These are phyloP conservation scores for Chytriomyces confervae DNA, from an alignment of 192 early-diverging fungal genomes.

Conservation along the genomic window DNA sequence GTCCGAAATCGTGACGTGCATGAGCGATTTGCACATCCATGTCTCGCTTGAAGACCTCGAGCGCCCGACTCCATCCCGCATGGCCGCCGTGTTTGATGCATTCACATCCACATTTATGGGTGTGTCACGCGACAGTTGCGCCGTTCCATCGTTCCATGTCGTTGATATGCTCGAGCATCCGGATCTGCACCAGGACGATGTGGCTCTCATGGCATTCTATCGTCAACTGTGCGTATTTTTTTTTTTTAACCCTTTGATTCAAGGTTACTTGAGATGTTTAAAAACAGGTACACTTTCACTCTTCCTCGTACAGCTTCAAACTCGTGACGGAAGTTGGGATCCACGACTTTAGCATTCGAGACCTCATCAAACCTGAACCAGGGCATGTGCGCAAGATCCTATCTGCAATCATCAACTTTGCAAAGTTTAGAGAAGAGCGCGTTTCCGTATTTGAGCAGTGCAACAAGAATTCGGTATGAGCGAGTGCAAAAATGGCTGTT, in stretches of 20 bases:
- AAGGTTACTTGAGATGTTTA: slow-evolving; percentile 23
- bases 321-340: slow-evolving; percentile 76
- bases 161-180: slow-evolving; percentile 54
- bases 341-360: slow-evolving; percentile 76
- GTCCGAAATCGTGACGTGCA: slow-evolving; percentile 74
- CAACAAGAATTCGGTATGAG: slow-evolving; percentile 60
- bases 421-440: slow-evolving; percentile 85
- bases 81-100: slow-evolving; percentile 73
- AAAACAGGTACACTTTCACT: slow-evolving; percentile 8
- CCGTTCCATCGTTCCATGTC: slow-evolving; percentile 41
- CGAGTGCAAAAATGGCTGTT: not conserved
- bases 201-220: slow-evolving; percentile 68
- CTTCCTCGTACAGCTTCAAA: slow-evolving; percentile 46
- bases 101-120: slow-evolving; percentile 76
- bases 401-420: slow-evolving; percentile 87
- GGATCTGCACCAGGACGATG: slow-evolving; percentile 69
- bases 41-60: slow-evolving; percentile 74
- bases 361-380: slow-evolving; percentile 81
- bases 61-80: slow-evolving; percentile 71
- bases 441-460: slow-evolving; percentile 70
- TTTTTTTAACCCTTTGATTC: not conserved
- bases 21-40: slow-evolving; percentile 78
- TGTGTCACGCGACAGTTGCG: slow-evolving; percentile 59
- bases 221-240: slow-evolving; percentile 60
- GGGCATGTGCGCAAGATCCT: slow-evolving; percentile 71